Evolutionary conservation across 306 rosid genomes (phyloP).

Genomic region (Cucumis melo): DNA sequence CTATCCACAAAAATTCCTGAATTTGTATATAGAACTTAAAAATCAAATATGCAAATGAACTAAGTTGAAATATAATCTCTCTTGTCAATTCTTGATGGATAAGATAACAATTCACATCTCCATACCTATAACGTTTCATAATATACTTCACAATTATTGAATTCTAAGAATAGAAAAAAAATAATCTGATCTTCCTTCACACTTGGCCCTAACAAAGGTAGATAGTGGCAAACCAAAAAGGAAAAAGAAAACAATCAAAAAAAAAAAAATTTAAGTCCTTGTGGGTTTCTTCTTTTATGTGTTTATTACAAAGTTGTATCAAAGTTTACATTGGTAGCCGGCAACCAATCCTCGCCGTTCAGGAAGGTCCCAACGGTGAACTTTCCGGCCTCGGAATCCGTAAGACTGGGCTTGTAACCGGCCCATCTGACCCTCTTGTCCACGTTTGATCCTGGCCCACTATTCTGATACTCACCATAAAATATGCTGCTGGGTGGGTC

Average conservation of each 20-base stretch:
- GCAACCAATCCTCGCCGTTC: conserved; percentile 66
- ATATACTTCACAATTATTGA: too few species aligned
- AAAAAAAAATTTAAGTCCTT: background rate
- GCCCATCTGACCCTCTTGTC: conserved; percentile 52
- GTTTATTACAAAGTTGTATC: conserved; percentile 30
- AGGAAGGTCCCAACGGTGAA: conserved; percentile 50
- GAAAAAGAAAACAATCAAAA: background rate
- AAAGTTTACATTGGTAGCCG: conserved; percentile 28
- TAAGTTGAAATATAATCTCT: too few species aligned
- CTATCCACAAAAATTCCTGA: too few species aligned
- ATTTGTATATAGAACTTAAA: too few species aligned
- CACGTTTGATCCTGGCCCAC: conserved; percentile 48
- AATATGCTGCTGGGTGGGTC: conserved; percentile 47
- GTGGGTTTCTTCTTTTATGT: background rate
- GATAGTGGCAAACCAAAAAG: background rate
- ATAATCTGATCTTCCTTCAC: background rate
- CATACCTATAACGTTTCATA: too few species aligned
- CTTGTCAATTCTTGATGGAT: too few species aligned
- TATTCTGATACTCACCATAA: conserved; percentile 63
- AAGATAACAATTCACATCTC: too few species aligned
- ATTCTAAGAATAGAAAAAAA: too few species aligned
- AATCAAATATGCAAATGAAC: too few species aligned
- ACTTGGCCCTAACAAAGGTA: background rate
- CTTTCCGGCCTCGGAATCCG: conserved; percentile 27
- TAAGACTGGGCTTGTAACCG: conserved; percentile 46